Evolutionary conservation across 176 grass and related monocot genomes (phyloP).

Genomic region (Sorghum bicolor): DNA sequence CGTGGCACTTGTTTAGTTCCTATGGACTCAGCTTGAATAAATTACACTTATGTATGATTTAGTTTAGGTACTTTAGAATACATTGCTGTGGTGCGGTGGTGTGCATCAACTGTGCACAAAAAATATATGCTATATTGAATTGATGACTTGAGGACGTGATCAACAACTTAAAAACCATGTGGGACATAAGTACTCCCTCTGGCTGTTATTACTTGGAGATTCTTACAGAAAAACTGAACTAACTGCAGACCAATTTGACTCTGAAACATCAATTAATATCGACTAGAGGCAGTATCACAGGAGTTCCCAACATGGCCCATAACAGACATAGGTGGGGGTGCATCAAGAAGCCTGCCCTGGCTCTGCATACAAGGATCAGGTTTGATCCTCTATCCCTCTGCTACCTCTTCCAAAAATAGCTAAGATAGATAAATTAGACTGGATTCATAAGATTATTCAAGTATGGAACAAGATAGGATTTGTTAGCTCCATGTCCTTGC

Average conservation of each 20-base stretch:
- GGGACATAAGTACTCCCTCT: neutral
- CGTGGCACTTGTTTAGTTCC: neutral
- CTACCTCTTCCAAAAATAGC: neutral
- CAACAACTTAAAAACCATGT: neutral
- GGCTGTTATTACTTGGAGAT: neutral
- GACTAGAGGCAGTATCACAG: neutral
- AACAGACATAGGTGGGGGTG: neutral
- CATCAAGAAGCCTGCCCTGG: too few species aligned
- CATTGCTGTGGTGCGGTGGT: neutral
- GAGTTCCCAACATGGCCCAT: neutral
- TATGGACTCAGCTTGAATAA: neutral
- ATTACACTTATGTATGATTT: neutral
- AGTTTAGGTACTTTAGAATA: neutral
- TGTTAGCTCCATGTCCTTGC: neutral
- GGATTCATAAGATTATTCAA: neutral
- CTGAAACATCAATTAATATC: neutral
- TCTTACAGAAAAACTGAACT: neutral
- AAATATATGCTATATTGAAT: neutral
- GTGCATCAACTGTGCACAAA: neutral
- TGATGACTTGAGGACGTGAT: neutral
- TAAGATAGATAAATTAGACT: neutral
- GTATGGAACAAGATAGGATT: neutral
- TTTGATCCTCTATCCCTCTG: neutral
- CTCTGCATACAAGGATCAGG: neutral
- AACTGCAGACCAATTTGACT: neutral